These are phyloP conservation scores for Gentiana dahurica DNA, from an alignment of 257 asterid species.

Conservation along the genomic window DNA sequence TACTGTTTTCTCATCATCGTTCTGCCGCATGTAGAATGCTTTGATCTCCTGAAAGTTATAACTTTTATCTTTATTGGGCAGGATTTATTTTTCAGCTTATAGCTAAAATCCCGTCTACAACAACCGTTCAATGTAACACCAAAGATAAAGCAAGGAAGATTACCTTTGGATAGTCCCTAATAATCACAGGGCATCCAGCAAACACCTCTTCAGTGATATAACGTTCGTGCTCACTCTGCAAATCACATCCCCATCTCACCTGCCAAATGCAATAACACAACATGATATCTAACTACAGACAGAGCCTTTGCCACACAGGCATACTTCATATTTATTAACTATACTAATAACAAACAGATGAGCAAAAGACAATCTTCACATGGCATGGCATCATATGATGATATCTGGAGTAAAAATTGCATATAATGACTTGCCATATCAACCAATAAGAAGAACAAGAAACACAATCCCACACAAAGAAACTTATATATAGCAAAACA, in stretches of 20 bases:
- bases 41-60: conserved; percentile 60
- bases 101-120: neutral
- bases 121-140: neutral
- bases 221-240: conserved; percentile 98
- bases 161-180: conserved; percentile 98
- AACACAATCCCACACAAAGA: neutral
- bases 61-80: conserved; percentile 1
- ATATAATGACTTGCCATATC: too few relatives aligned
- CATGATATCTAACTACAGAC: neutral
- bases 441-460: neutral
- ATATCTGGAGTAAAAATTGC: too few relatives aligned
- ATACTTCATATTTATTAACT: neutral
- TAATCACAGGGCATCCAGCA: conserved; percentile 86
- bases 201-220: conserved; percentile 89
- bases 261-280: conserved; percentile 20
- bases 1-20: conserved; percentile 93
- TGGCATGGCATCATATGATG: too few relatives aligned
- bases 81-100: conserved; percentile 11
- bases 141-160: conserved; percentile 9
- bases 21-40: conserved; percentile 95
- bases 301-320: too few relatives aligned
- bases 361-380: neutral
- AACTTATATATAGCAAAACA: conserved; percentile 2
- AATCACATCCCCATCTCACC: conserved; percentile 99
- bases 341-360: neutral